Conservation (phyloP, 495 filamentous ascomycete genomes). For the Corynascus novoguineensis region DNA sequence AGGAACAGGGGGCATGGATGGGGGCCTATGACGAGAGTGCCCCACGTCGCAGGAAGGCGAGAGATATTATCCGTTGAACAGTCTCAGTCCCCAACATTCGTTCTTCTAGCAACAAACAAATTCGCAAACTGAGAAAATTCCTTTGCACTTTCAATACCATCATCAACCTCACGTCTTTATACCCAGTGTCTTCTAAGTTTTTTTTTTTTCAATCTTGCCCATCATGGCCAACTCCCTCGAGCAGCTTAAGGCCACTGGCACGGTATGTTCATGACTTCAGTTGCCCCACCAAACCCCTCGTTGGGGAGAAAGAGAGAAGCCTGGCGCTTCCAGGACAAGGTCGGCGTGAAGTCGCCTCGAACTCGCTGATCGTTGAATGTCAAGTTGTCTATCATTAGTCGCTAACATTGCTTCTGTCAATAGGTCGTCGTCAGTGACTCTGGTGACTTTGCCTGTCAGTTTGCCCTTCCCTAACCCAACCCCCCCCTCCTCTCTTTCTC, state of each 20-base stretch:
- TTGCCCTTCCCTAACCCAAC: constrained; percentile 1
- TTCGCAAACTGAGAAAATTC: constrained; percentile 3
- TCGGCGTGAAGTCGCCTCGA: neutral
- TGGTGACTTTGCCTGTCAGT: constrained; percentile 80
- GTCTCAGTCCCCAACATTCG: constrained; percentile 8
- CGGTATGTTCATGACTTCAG: constrained; percentile 58
- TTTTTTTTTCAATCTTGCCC: constrained; percentile 14
- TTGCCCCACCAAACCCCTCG: constrained; percentile 40
- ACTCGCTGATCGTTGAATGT: neutral
- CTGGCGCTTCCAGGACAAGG: neutral
- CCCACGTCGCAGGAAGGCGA: constrained; percentile 5
- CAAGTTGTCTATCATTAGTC: neutral
- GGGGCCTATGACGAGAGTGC: constrained; percentile 9
- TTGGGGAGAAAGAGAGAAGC: constrained; percentile 7
- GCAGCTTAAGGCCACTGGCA: constrained; percentile 93
- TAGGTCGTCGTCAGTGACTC: constrained; percentile 95
- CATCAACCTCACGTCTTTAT: neutral
- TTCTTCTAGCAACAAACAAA: neutral
- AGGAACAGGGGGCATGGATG: neutral
- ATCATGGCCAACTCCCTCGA: constrained; percentile 85
- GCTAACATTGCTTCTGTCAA: constrained; percentile 25
- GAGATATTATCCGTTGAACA: constrained; percentile 7
- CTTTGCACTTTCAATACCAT: constrained; percentile 3
- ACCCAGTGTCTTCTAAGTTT: constrained; percentile 1
- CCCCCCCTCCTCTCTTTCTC: neutral